phyloP scores from a whole-genome alignment of 257 asterid genomes.

The Plantago major region DNA sequence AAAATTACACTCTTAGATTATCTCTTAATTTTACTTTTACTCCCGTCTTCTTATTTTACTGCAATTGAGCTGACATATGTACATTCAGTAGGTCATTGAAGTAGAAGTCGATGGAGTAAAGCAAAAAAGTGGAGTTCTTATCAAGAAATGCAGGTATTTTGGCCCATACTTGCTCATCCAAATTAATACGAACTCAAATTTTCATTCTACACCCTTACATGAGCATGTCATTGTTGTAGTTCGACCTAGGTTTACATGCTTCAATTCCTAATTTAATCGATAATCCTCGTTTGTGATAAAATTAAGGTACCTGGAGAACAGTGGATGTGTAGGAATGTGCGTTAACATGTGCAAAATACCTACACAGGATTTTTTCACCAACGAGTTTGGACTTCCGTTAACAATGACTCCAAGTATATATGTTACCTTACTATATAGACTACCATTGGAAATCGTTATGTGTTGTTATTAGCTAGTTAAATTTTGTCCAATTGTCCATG shows the following conservation, averaged over 20 bases:
- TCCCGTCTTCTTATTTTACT: not conserved
- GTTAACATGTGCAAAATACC: conserved; percentile 96
- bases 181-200: too few species aligned
- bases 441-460: not conserved
- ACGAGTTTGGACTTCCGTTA: conserved; percentile 91
- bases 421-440: not conserved
- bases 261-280: not conserved
- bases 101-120: conserved; percentile 80
- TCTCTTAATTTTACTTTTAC: not conserved
- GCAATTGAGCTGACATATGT: conserved; percentile 13
- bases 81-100: conserved; percentile 62
- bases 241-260: not conserved
- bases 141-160: conserved; percentile 82
- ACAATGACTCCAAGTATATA: conserved; percentile 97
- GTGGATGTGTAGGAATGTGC: conserved; percentile 95
- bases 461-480: too few species aligned
- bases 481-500: not conserved
- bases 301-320: conserved; percentile 83
- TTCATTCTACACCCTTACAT: too few species aligned
- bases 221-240: too few species aligned
- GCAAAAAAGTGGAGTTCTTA: conserved; percentile 92
- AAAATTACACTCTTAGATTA: not conserved
- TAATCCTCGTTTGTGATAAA: not conserved
- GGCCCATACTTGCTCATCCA: too few species aligned
- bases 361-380: conserved; percentile 94